Conservation (phyloP, 1,284 basidiomycete species). For the Macrocystidia cucumis region DNA sequence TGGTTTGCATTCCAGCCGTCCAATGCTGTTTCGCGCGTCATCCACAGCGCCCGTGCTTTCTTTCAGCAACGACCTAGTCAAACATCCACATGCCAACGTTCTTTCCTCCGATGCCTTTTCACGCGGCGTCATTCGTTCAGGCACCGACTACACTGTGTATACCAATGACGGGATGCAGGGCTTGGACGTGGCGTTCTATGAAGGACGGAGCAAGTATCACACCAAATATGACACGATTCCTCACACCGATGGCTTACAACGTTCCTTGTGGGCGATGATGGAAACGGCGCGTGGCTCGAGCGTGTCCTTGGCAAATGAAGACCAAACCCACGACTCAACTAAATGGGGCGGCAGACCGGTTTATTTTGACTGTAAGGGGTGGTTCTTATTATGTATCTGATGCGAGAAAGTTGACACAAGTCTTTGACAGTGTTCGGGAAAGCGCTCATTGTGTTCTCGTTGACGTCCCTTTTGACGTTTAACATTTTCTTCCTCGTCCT, state of each 20-base stretch:
- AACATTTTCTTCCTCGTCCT: conserved; percentile 55
- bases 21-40: conserved; percentile 60
- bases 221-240: conserved; percentile 58
- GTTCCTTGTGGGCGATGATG: conserved; percentile 70
- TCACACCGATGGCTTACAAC: conserved; percentile 40
- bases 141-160: conserved; percentile 67
- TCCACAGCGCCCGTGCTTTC: conserved; percentile 43
- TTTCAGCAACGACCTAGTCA: conserved; percentile 35
- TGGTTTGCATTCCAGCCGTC: conserved; percentile 34
- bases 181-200: conserved; percentile 70
- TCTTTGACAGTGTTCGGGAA: conserved; percentile 48
- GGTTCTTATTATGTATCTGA: not conserved
- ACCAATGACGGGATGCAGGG: conserved; percentile 45
- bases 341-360: conserved; percentile 30
- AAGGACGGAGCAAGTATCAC: conserved; percentile 61
- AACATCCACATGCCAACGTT: conserved; percentile 63
- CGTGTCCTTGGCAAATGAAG: conserved; percentile 39
- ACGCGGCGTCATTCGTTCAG: conserved; percentile 51
- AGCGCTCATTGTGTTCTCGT: conserved; percentile 44
- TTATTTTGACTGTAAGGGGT: conserved; percentile 64
- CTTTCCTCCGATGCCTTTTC: conserved; percentile 60
- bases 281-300: conserved; percentile 52
- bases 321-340: conserved; percentile 17
- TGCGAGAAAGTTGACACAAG: conserved; percentile 3
- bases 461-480: conserved; percentile 40